Evolutionary conservation across 805 yeast species (phyloP), one percentile per base, ranked within the genome.

Genomic region (Lachancea nothofagi): DNA sequence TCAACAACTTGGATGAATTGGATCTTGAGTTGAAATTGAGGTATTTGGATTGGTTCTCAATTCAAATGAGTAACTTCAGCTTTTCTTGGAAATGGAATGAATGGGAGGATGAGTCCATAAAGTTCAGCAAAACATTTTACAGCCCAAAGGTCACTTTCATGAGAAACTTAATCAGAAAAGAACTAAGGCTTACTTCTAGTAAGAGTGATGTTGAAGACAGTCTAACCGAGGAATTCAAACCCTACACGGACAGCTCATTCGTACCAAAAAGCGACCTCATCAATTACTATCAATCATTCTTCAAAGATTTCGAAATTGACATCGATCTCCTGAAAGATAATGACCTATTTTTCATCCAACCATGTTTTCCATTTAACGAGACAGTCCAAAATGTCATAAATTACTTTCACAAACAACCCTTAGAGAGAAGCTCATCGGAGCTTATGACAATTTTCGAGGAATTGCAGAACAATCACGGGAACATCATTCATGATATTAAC

Each of bases 1-100:
- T 84, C 64, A 67, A 74, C 32, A 72, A 84, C 55, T 59, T 83
- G 38, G 78, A 73, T 20, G 64, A 71, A 2, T 65, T 88, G 38
- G 96, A 90, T 57, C 78, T 78, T 51, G 96, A 88, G 61, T 66
- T 85, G 38, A 74, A 79, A 47, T 70, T 77, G 44, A 70, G 89
- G 44, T 83, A 77, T 49, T 68, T 86, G 52, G 90, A 84, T 61
- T 93, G 97, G 97, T 80, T 94, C 69, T 73, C 95, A 1, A 80
- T 85, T 41, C 98, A 93, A 63, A 75, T 93, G 59, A 83, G 95
- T 53, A 93, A 90, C 58, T 93, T 90, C 61, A 88, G 83, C 42
- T 93, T 86, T 64, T 85, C 89, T 26, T 93, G 99, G 99, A 87
- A 88, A 57, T 93, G 98, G 98, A 78, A 76, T 47, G 97, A 89